A percentile compares a stretch with the other conserved stretches of the same genome.
Conservation (phyloP, 1,284 basidiomycete species). For the Marasmius tenuissimus region DNA sequence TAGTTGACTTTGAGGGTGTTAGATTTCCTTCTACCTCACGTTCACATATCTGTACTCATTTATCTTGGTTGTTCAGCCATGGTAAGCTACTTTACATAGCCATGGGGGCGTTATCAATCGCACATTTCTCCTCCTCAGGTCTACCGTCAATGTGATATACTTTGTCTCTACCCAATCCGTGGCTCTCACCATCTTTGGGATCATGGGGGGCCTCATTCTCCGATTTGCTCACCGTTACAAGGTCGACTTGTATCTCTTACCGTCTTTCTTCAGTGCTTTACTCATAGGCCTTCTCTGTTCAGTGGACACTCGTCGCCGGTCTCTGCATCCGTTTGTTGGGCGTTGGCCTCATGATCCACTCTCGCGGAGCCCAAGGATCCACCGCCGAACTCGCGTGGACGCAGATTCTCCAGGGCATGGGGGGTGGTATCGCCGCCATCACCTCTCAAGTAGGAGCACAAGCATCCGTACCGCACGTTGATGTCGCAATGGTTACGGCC, state of each 20-base stretch:
- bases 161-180: conserved; percentile 59
- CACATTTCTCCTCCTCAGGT: conserved; percentile 30
- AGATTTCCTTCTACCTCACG: conserved; percentile 65
- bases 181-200: conserved; percentile 65
- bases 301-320: conserved; percentile 62
- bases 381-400: conserved; percentile 66
- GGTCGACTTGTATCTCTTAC: conserved; percentile 17
- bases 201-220: conserved; percentile 59
- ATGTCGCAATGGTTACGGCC: conserved; percentile 83
- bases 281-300: conserved; percentile 22
- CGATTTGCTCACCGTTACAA: conserved; percentile 57
- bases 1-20: conserved; percentile 2
- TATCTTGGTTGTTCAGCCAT: conserved; percentile 58
- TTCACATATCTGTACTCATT: conserved; percentile 64
- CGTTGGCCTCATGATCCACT: conserved; percentile 69
- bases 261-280: background rate
- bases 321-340: conserved; percentile 63
- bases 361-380: conserved; percentile 60
- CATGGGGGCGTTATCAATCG: background rate
- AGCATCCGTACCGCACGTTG: conserved; percentile 71
- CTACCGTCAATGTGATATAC: conserved; percentile 51
- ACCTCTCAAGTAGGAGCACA: conserved; percentile 77
- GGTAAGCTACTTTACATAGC: conserved; percentile 30
- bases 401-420: conserved; percentile 76
- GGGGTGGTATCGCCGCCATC: conserved; percentile 76